phyloP scores from a whole-genome alignment of 345 rosid genomes.

The Brassica incana region DNA sequence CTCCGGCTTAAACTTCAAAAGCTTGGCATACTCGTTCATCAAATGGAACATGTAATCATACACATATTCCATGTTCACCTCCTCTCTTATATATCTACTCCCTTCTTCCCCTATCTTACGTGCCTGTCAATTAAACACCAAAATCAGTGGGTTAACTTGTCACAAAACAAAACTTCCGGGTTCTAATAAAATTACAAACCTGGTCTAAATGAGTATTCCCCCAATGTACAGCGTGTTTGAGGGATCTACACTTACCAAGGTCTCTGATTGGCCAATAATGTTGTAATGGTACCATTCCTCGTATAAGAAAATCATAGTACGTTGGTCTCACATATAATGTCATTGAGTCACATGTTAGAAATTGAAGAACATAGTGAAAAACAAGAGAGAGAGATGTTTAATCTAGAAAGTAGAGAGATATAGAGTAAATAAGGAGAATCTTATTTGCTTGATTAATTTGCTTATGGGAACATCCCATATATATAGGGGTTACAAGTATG shows the following conservation, averaged over 20 bases:
- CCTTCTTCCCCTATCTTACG: slow-evolving; percentile 59
- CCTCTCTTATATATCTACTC: slow-evolving; percentile 51
- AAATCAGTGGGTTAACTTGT: background rate
- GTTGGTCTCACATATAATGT: slow-evolving; percentile 48
- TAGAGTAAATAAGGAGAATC: too few relatives aligned
- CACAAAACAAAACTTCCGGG: background rate
- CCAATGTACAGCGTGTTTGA: slow-evolving; percentile 77
- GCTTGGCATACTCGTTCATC: slow-evolving; percentile 60
- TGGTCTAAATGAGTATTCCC: slow-evolving; percentile 49
- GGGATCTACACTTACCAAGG: slow-evolving; percentile 51
- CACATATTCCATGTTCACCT: slow-evolving; percentile 57
- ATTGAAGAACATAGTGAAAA: too few relatives aligned
- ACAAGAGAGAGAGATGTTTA: too few relatives aligned
- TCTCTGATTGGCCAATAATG: slow-evolving; percentile 81
- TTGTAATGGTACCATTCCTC: slow-evolving; percentile 66
- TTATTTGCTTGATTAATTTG: too few relatives aligned
- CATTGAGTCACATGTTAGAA: slow-evolving; percentile 71
- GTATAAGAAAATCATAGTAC: slow-evolving; percentile 59
- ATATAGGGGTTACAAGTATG: too few relatives aligned
- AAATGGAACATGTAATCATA: slow-evolving; percentile 80
- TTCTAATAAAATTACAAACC: slow-evolving; percentile 4
- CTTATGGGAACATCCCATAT: too few relatives aligned
- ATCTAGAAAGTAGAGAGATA: too few relatives aligned
- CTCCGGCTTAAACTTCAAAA: slow-evolving; percentile 63
- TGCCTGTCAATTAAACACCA: slow-evolving; percentile 42